Evolutionary conservation across 768 basidiomycete species (phyloP), one percentile per base, ranked within the genome.

Genomic region (Kwoniella sp.): DNA sequence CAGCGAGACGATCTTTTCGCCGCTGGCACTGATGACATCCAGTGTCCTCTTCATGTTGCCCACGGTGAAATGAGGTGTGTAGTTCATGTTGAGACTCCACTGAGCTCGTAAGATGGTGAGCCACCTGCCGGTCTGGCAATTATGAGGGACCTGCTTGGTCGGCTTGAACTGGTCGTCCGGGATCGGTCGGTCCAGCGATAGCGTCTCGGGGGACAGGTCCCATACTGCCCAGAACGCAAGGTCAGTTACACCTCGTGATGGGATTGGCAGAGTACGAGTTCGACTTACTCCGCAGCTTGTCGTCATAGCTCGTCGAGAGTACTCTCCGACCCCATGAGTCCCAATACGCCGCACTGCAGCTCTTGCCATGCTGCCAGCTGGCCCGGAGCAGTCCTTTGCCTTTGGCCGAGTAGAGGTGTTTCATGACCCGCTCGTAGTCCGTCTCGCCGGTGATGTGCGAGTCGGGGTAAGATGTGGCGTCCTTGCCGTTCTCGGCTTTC

Each of bases 111-210:
- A 61, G 46, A 78, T 76, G 20, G 76, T 74, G 8, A 76, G 64
- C 73, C 76, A 78, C 27, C 74, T 62, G 1, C 77, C 76, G 1
- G 73, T 75, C 50, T 78, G 76, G 55, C 72, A 75, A 63, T 78
- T 75, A 62, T 78, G 77, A 22, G 53, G 39, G 29, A 75, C 60
- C 5, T 28, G 11, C 17, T 47, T 54, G 20, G 59, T 20, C 2
- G 65, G 63, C 20, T 61, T 42, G 59, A 70, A 66, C 32, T 61
- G 51, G 17, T 44, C 53, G 17, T 56, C 31, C 19, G 56, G 46
- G n/a, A 69, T 32, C 0, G 58, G 54, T 2, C 44, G 41, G 19
- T 65, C 57, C 12, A 51, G 46, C 1, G 58, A 40, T 14, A 69
- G 27, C 7, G 60, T 51, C 17, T 42, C 12, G 0, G 71, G 69